These are phyloP conservation scores for Onygena corvina DNA, from an alignment of 2,329 filamentous ascomycete genomes.

Conservation along the genomic window DNA sequence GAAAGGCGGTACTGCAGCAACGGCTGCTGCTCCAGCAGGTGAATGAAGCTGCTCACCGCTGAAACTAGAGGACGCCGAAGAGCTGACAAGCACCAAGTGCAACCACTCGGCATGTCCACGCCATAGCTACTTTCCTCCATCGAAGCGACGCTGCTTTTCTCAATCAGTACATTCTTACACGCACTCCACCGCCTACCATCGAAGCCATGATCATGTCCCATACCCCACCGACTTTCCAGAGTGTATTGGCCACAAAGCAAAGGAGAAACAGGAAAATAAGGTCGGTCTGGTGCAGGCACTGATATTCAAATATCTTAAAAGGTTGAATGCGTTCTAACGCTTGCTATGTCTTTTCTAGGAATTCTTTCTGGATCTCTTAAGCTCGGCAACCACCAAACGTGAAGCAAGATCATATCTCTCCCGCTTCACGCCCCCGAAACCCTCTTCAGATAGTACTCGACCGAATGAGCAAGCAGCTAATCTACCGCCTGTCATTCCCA, in stretches of 20 bases:
- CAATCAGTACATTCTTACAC: neutral
- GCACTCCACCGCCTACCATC: neutral
- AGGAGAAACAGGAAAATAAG: constrained; percentile 35
- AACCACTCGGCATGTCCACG: constrained; percentile 6
- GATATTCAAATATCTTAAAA: no score
- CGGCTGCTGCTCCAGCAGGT: constrained; percentile 11
- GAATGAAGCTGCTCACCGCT: neutral
- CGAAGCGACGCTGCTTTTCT: constrained; percentile 14
- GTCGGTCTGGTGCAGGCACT: constrained; percentile 17
- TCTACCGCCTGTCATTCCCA: neutral
- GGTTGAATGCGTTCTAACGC: constrained; percentile 7
- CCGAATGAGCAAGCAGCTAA: constrained; percentile 19
- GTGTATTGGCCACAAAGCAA: constrained; percentile 29
- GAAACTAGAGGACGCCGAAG: neutral
- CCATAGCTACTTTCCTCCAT: constrained; percentile 8
- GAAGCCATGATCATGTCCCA: neutral
- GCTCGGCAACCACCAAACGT: constrained; percentile 79
- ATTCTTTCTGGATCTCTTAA: constrained; percentile 73
- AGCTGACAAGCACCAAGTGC: constrained; percentile 8
- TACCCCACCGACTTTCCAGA: neutral
- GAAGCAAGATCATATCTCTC: constrained; percentile 87
- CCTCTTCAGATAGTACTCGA: constrained; percentile 24
- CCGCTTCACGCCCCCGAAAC: constrained; percentile 53
- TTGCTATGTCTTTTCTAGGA: constrained; percentile 45
- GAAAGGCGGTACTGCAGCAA: constrained; percentile 9